Conservation (phyloP, 768 basidiomycete species). For the Rickenella mellea region DNA sequence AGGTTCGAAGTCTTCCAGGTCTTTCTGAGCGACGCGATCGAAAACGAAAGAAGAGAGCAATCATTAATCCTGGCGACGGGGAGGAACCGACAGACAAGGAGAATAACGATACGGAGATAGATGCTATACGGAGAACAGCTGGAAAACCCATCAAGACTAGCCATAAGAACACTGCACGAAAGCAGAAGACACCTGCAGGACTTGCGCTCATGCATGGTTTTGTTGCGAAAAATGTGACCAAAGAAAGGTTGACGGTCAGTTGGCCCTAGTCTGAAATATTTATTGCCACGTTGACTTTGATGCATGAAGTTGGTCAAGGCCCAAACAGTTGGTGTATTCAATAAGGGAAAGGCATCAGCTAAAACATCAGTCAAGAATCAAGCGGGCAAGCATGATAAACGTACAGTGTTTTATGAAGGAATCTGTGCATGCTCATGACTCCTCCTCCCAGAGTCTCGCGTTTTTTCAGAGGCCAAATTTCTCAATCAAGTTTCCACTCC, state of each 20-base stretch:
- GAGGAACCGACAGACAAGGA: slow-evolving; percentile 7
- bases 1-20: slow-evolving; percentile 29
- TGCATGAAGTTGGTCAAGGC: background rate
- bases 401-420: no score
- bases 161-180: slow-evolving; percentile 14
- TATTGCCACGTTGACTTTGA: no score
- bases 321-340: slow-evolving; percentile 42
- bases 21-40: slow-evolving; percentile 56
- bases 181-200: slow-evolving; percentile 31
- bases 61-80: slow-evolving; percentile 27
- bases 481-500: no score
- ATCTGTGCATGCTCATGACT: no score
- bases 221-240: slow-evolving; percentile 50
- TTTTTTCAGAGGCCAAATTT: slow-evolving; percentile 42
- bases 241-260: slow-evolving; percentile 51
- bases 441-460: no score
- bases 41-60: slow-evolving; percentile 47
- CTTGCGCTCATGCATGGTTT: slow-evolving; percentile 65
- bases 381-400: slow-evolving; percentile 10
- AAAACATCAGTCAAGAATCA: slow-evolving; percentile 22
- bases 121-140: slow-evolving; percentile 5
- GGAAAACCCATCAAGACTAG: slow-evolving; percentile 12
- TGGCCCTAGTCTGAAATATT: background rate
- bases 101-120: slow-evolving; percentile 1
- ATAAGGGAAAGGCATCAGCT: slow-evolving; percentile 53